These are phyloP conservation scores for Rhypophila decipiens DNA, from an alignment of 495 filamentous ascomycete species.

Conservation along the genomic window DNA sequence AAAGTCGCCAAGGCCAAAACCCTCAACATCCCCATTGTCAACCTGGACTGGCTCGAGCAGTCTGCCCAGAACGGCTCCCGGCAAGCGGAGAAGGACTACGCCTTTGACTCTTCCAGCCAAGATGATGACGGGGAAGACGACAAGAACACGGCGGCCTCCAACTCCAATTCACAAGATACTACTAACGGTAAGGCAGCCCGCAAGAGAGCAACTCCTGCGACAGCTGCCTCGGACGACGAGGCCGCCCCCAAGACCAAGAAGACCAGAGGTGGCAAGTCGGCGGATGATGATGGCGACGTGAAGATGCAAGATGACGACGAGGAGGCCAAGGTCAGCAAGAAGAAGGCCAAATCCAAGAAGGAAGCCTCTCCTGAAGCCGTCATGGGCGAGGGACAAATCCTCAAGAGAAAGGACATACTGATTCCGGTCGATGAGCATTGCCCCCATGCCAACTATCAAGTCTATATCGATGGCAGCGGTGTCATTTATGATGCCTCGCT, in stretches of 20 bases:
- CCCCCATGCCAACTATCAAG: slow-evolving; percentile 29
- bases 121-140: slow-evolving; percentile 1
- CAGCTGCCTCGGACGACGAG: slow-evolving; percentile 6
- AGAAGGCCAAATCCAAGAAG: slow-evolving; percentile 7
- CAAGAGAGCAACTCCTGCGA: slow-evolving; percentile 19
- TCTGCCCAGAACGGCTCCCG: slow-evolving; percentile 38
- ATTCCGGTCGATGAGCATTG: slow-evolving; percentile 43
- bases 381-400: slow-evolving; percentile 35
- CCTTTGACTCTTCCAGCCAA: neutral
- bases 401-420: slow-evolving; percentile 35
- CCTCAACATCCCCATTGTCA: slow-evolving; percentile 49
- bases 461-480: slow-evolving; percentile 58
- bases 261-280: slow-evolving; percentile 15
- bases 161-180: neutral
- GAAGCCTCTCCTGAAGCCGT: slow-evolving; percentile 19
- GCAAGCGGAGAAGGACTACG: slow-evolving; percentile 22
- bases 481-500: slow-evolving; percentile 61
- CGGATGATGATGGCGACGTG: slow-evolving; percentile 6
- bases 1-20: slow-evolving; percentile 47
- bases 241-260: slow-evolving; percentile 13
- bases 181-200: slow-evolving; percentile 4
- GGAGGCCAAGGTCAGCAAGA: neutral
- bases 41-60: slow-evolving; percentile 55
- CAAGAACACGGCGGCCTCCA: slow-evolving; percentile 2
- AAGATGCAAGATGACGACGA: slow-evolving; percentile 16